Evolutionary conservation across 2,329 filamentous ascomycete species (phyloP).

Genomic region (Didymella arachidicola): DNA sequence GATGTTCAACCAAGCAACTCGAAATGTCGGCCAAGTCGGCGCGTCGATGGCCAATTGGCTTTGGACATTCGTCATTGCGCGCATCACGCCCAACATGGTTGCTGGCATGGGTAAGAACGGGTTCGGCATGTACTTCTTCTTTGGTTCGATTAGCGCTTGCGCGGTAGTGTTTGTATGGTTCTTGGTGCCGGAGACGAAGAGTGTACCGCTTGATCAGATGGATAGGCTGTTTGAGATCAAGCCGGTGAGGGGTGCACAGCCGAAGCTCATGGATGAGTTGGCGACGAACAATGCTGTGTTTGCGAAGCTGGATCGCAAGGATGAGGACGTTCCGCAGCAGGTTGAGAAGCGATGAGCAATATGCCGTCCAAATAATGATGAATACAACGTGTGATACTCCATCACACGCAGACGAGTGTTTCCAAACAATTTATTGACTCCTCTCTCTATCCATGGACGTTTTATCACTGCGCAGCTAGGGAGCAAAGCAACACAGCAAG

Average conservation of each 20-base stretch:
- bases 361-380: background rate
- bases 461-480: too few relatives aligned
- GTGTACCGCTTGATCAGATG: slow-evolving; percentile 58
- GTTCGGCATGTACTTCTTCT: slow-evolving; percentile 57
- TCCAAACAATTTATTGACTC: too few relatives aligned
- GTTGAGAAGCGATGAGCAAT: slow-evolving; percentile 11
- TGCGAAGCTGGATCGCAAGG: slow-evolving; percentile 19
- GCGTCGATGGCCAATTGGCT: slow-evolving; percentile 77
- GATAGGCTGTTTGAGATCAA: slow-evolving; percentile 57
- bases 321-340: slow-evolving; percentile 9
- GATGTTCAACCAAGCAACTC: slow-evolving; percentile 76
- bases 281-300: slow-evolving; percentile 17
- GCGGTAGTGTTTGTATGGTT: slow-evolving; percentile 54
- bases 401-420: too few relatives aligned
- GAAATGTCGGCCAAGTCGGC: slow-evolving; percentile 62
- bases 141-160: slow-evolving; percentile 58
- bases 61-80: slow-evolving; percentile 73
- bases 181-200: slow-evolving; percentile 55
- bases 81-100: slow-evolving; percentile 74
- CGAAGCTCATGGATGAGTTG: slow-evolving; percentile 18
- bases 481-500: too few relatives aligned
- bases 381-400: too few relatives aligned
- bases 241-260: slow-evolving; percentile 53
- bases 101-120: slow-evolving; percentile 48
- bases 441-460: too few relatives aligned